phyloP scores from a whole-genome alignment of 805 yeast genomes.

The Starmerella etchellsii region DNA sequence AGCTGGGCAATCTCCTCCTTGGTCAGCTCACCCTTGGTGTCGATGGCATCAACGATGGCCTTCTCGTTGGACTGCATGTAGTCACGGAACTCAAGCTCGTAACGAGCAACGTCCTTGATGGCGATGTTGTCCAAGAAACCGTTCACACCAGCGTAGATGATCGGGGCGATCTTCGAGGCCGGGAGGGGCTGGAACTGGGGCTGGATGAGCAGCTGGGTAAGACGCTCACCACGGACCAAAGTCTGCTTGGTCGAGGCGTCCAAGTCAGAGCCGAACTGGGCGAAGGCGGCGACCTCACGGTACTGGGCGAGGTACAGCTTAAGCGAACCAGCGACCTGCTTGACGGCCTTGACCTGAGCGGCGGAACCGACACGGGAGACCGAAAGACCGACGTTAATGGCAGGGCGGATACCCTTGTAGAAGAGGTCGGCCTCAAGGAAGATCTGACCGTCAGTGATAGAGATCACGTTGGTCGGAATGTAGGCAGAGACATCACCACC shows the following conservation, averaged over 20 bases:
- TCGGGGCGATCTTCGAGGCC: slow-evolving; percentile 98
- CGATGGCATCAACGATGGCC: slow-evolving; percentile 71
- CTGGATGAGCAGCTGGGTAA: slow-evolving; percentile 96
- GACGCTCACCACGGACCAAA: slow-evolving; percentile 98
- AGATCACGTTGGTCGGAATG: slow-evolving; percentile 95
- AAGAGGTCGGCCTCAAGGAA: slow-evolving; percentile 98
- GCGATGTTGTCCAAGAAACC: slow-evolving; percentile 90
- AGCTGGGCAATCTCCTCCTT: slow-evolving; percentile 75
- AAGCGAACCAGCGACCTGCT: slow-evolving; percentile 99
- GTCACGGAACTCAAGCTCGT: slow-evolving; percentile 84
- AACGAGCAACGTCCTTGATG: slow-evolving; percentile 74
- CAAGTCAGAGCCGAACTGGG: slow-evolving; percentile 99
- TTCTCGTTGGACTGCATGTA: slow-evolving; percentile 84
- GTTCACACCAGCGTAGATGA: slow-evolving; percentile 98
- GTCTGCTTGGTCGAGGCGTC: slow-evolving; percentile 99
- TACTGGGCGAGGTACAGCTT: slow-evolving; percentile 99
- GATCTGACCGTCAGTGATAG: slow-evolving; percentile 95
- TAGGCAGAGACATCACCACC: slow-evolving; percentile 99
- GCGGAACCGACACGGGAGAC: slow-evolving; percentile 99
- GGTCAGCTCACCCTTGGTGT: slow-evolving; percentile 79
- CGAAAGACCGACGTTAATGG: slow-evolving; percentile 98
- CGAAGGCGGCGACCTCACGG: slow-evolving; percentile 99
- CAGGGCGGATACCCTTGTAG: slow-evolving; percentile 99
- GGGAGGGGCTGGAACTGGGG: slow-evolving; percentile 93
- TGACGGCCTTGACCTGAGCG: slow-evolving; percentile 99